phyloP scores from a whole-genome alignment of 352 stramenopile species.

The Phytophthora sansomeana region DNA sequence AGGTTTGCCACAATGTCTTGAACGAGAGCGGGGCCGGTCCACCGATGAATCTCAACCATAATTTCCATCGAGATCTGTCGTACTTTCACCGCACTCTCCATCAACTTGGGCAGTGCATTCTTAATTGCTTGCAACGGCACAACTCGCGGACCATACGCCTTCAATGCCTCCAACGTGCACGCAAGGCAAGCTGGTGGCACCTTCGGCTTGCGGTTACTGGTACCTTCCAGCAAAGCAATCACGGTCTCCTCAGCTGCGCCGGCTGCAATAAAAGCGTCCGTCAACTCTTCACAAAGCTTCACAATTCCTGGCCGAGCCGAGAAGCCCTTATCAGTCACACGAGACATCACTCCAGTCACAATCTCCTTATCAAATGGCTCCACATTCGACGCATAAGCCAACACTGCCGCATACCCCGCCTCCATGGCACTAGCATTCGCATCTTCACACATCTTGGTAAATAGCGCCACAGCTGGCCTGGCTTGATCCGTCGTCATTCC shows the following conservation, averaged over 20 bases:
- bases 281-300: conserved; percentile 83
- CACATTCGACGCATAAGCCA: conserved; percentile 74
- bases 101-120: conserved; percentile 65
- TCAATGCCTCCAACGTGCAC: conserved; percentile 74
- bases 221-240: conserved; percentile 77
- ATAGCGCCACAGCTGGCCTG: conserved; percentile 61
- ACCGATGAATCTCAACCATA: conserved; percentile 84
- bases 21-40: conserved; percentile 76
- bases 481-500: conserved; percentile 56
- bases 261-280: conserved; percentile 75
- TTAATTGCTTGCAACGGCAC: conserved; percentile 80
- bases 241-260: conserved; percentile 83
- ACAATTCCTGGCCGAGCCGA: conserved; percentile 77
- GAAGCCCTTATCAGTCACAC: conserved; percentile 87
- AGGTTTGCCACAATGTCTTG: conserved; percentile 85
- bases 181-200: conserved; percentile 78
- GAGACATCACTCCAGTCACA: conserved; percentile 74
- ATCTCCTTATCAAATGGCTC: conserved; percentile 78
- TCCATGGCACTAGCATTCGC: conserved; percentile 86
- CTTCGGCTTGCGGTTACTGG: conserved; percentile 90
- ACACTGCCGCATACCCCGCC: conserved; percentile 71
- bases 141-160: conserved; percentile 81
- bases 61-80: conserved; percentile 82
- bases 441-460: conserved; percentile 87
- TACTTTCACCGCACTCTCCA: conserved; percentile 87